A percentile compares a stretch with the other conserved stretches of the same genome.
phyloP scores from a whole-genome alignment of 306 rosid species.

The Alnus rubra region DNA sequence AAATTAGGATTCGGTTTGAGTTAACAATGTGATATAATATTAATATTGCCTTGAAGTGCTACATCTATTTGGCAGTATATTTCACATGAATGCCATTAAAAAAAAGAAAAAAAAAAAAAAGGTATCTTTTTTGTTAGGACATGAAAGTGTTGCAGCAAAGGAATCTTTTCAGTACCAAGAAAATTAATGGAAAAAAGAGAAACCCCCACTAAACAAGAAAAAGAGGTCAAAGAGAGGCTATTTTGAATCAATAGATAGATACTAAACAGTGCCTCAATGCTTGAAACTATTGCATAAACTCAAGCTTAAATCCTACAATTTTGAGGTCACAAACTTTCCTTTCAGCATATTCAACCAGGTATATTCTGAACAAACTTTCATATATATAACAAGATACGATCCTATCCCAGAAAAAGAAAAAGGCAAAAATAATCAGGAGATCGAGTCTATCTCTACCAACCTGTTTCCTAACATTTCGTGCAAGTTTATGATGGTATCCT shows the following conservation, averaged over 20 bases:
- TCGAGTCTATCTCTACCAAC: slow-evolving; percentile 24
- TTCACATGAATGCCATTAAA: not conserved
- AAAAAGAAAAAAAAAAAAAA: too few relatives aligned
- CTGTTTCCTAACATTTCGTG: slow-evolving; percentile 79
- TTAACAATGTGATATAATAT: not conserved
- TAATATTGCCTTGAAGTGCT: not conserved
- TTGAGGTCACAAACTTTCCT: not conserved
- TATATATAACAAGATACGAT: too few relatives aligned
- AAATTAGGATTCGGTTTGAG: not conserved
- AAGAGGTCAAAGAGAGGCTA: not conserved
- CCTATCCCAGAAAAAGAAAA: too few relatives aligned
- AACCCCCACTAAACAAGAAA: slow-evolving; percentile 15
- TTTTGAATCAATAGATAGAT: too few relatives aligned
- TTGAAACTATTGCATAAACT: not conserved
- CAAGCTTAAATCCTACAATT: not conserved
- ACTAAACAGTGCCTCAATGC: not conserved
- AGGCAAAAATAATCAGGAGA: too few relatives aligned
- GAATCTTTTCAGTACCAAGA: slow-evolving; percentile 27
- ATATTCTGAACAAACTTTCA: not conserved
- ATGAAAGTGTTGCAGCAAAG: slow-evolving; percentile 20
- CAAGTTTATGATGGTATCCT: slow-evolving; percentile 63
- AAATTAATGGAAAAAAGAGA: not conserved
- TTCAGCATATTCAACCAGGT: not conserved
- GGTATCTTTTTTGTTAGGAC: not conserved
- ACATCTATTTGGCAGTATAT: not conserved